Evolutionary conservation across 805 yeast genomes (phyloP).

Genomic region (Yarrowia sp.): DNA sequence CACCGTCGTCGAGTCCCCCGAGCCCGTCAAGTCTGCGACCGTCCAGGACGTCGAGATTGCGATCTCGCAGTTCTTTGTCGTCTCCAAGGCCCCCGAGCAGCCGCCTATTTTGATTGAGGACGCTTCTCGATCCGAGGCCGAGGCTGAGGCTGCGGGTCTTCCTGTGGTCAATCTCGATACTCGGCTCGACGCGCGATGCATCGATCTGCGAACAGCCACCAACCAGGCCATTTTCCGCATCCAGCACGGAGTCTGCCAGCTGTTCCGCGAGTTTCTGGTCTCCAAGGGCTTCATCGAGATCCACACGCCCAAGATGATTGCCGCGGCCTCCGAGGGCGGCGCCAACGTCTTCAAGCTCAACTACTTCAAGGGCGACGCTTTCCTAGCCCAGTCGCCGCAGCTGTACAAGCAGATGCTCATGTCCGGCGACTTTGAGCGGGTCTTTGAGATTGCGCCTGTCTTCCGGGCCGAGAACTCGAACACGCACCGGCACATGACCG

Average conservation of each 20-base stretch:
- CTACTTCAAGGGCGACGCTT: conserved; percentile 91
- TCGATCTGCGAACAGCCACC: conserved; percentile 93
- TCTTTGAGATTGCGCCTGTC: conserved; percentile 95
- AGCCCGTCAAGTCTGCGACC: conserved; percentile 84
- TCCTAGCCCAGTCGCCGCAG: conserved; percentile 97
- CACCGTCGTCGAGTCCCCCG: conserved; percentile 75
- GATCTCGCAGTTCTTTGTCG: conserved; percentile 66
- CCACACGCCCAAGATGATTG: conserved; percentile 93
- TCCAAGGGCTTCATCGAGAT: conserved; percentile 76
- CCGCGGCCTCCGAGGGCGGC: conserved; percentile 98
- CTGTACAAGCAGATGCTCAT: conserved; percentile 96
- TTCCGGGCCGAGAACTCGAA: conserved; percentile 99
- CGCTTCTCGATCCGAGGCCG: conserved; percentile 90
- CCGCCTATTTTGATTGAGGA: conserved; percentile 95
- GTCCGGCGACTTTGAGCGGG: conserved; percentile 96
- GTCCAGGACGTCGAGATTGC: conserved; percentile 86
- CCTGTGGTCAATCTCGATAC: conserved; percentile 97
- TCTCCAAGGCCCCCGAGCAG: conserved; percentile 86
- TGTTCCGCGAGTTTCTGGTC: conserved; percentile 85
- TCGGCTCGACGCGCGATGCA: conserved; percentile 89
- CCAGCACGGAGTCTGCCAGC: conserved; percentile 80
- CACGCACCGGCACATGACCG: conserved; percentile 99
- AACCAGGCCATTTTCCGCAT: conserved; percentile 96
- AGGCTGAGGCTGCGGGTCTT: conserved; percentile 72
- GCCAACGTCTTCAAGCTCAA: conserved; percentile 91